Conservation (phyloP, 139 green algal species). For the Chlamydomonas schloesseri region DNA sequence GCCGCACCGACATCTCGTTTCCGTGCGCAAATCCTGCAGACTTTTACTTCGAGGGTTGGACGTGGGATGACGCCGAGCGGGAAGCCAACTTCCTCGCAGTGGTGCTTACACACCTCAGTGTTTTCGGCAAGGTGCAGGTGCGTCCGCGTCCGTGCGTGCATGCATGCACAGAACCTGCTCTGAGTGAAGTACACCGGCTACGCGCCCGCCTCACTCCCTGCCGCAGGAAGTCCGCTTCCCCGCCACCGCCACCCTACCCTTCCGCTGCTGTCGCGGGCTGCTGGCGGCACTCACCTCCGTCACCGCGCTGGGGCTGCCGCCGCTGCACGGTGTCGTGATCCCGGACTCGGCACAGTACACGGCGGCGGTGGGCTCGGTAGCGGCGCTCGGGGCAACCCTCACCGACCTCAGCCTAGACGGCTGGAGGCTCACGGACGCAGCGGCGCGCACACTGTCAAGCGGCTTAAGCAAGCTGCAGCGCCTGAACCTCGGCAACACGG, state of each 20-base stretch:
- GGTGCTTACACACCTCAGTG: neutral
- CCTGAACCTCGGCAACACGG: neutral
- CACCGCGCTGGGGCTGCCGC: neutral
- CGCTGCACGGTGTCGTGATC: neutral
- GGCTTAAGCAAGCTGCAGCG: neutral
- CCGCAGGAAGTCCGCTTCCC: constrained; percentile 38
- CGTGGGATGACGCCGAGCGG: neutral
- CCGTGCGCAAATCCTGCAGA: too few species aligned
- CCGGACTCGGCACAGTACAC: neutral
- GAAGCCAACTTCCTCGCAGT: constrained; percentile 33
- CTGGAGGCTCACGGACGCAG: constrained; percentile 1
- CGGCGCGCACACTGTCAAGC: neutral
- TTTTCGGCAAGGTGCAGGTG: constrained; percentile 14
- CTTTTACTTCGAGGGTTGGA: constrained; percentile 28
- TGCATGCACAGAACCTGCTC: neutral
- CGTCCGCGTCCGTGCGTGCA: neutral
- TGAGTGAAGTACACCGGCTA: too few species aligned
- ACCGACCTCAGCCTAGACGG: constrained; percentile 27
- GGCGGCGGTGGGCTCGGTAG: neutral
- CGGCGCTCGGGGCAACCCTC: neutral
- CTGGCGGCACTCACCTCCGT: neutral
- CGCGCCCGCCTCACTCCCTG: too few species aligned
- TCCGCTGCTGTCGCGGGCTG: constrained; percentile 17
- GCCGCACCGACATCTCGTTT: too few species aligned
- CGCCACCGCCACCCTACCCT: neutral